Conservation (phyloP, 2,329 filamentous ascomycete genomes). For the Colletotrichum sidae region DNA sequence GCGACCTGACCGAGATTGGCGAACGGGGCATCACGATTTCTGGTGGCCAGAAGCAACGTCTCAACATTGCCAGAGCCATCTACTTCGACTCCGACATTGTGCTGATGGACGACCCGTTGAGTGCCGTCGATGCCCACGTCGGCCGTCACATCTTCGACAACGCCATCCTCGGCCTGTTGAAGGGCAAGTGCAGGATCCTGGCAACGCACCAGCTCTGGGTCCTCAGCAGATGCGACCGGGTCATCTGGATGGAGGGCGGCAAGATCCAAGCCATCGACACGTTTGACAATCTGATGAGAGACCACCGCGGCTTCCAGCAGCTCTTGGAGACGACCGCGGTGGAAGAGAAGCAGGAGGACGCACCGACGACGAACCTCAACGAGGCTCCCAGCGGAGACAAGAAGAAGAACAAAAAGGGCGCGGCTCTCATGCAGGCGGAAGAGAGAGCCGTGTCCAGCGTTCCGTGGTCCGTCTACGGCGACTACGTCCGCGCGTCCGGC, state of each 20-base stretch:
- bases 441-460: constrained; percentile 81
- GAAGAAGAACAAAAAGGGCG: constrained; percentile 69
- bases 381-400: constrained; percentile 56
- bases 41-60: constrained; percentile 92
- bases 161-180: constrained; percentile 88
- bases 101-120: constrained; percentile 77
- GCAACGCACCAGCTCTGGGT: constrained; percentile 97
- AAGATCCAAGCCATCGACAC: constrained; percentile 88
- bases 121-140: constrained; percentile 77
- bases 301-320: constrained; percentile 81
- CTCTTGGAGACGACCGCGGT: constrained; percentile 88
- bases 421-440: constrained; percentile 77
- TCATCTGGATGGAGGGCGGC: constrained; percentile 93
- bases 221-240: constrained; percentile 87
- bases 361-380: constrained; percentile 51
- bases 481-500: constrained; percentile 82
- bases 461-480: constrained; percentile 81
- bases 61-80: constrained; percentile 90
- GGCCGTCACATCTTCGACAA: constrained; percentile 89
- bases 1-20: constrained; percentile 92
- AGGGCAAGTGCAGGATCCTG: constrained; percentile 89
- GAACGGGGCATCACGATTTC: constrained; percentile 96
- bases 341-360: constrained; percentile 71
- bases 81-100: constrained; percentile 77
- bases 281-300: constrained; percentile 86